Conservation (phyloP, 495 filamentous ascomycete genomes). For the Bombardia bombarda region DNA sequence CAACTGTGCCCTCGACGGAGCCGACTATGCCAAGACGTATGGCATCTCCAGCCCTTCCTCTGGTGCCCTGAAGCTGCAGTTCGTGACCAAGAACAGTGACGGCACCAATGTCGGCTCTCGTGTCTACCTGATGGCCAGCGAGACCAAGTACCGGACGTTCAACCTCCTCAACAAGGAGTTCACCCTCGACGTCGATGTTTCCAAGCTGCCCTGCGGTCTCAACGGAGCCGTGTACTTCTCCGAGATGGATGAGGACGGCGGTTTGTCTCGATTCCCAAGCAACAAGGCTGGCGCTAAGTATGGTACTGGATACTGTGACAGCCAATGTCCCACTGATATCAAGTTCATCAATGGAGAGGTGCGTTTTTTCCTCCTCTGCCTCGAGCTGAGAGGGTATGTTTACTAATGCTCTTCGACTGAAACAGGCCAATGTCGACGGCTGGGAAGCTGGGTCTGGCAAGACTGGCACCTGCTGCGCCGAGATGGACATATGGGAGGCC, state of each 20-base stretch:
- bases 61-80: conserved; percentile 47
- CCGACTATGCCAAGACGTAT: conserved; percentile 52
- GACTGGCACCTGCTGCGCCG: conserved; percentile 57
- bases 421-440: conserved; percentile 43
- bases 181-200: conserved; percentile 62
- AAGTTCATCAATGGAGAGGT: conserved; percentile 63
- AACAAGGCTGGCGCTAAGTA: conserved; percentile 65
- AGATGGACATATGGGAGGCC: conserved; percentile 67
- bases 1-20: conserved; percentile 57
- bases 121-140: conserved; percentile 51
- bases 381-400: neutral
- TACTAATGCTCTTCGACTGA: neutral
- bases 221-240: conserved; percentile 67
- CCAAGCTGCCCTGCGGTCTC: conserved; percentile 57
- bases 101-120: conserved; percentile 54
- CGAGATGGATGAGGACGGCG: conserved; percentile 58
- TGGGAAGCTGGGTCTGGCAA: conserved; percentile 55
- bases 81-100: conserved; percentile 44
- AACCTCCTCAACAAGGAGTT: conserved; percentile 60
- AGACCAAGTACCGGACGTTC: conserved; percentile 53
- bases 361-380: conserved; percentile 3
- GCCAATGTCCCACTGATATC: conserved; percentile 56
- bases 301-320: conserved; percentile 66
- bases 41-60: conserved; percentile 48
- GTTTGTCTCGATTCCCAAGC: conserved; percentile 35